These are phyloP conservation scores for Chloris gayana DNA, from an alignment of 176 grass and related monocot species.

Conservation along the genomic window DNA sequence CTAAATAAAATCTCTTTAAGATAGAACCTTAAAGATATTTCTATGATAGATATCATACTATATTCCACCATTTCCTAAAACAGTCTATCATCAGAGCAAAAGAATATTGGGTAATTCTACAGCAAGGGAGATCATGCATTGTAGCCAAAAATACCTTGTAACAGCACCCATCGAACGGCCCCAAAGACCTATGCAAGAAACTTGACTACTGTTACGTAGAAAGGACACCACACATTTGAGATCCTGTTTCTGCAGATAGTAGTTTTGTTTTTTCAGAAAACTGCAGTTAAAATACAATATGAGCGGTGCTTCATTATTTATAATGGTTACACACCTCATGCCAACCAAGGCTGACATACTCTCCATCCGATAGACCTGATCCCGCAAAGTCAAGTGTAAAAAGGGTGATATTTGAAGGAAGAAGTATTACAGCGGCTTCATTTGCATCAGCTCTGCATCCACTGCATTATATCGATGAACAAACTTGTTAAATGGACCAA, in stretches of 20 bases:
- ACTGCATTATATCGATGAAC: conserved; percentile 60
- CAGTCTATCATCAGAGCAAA: conserved; percentile 8
- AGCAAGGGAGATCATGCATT: conserved; percentile 23
- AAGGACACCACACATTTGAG: conserved; percentile 82
- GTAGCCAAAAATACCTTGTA: conserved; percentile 66
- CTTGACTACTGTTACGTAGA: conserved; percentile 82
- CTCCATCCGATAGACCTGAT: conserved; percentile 87
- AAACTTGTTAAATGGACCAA: conserved; percentile 24
- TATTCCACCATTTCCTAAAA: conserved; percentile 21
- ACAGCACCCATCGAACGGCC: conserved; percentile 99
- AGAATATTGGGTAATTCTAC: not conserved
- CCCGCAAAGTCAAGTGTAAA: conserved; percentile 99
- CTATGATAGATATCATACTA: conserved; percentile 4
- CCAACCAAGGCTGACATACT: conserved; percentile 99
- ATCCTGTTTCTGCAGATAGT: conserved; percentile 80
- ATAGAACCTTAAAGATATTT: not conserved
- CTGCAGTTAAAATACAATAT: conserved; percentile 13
- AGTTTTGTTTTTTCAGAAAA: conserved; percentile 36
- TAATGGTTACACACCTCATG: conserved; percentile 70
- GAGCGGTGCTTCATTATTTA: conserved; percentile 15
- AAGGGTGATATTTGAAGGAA: conserved; percentile 97
- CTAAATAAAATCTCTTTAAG: not conserved
- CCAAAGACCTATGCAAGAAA: conserved; percentile 98
- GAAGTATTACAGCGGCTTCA: conserved; percentile 94
- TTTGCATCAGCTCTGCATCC: conserved; percentile 99